Base-by-base conservation (phyloP, 805 yeast species). In the Wickerhamomyces pijperi region DNA sequence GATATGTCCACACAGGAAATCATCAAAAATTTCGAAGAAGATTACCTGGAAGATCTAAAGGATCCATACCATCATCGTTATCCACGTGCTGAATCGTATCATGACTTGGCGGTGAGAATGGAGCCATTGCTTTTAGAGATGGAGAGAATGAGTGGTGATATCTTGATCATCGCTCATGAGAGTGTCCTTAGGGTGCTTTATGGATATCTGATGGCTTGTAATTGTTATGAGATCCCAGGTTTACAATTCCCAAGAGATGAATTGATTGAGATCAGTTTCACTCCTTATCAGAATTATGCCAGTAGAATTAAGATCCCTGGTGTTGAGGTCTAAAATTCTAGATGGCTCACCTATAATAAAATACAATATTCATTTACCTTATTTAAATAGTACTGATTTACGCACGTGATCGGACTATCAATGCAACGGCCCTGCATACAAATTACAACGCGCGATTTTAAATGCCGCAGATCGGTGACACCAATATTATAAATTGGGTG, bases 11-110 rank as follows among this genome's bases (percentile, higher is more conserved):
- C 68, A 25, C 75, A 66, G 14, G 80, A 83, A 55, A 69, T 90
- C 41, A 58, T 68, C 47, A 55, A 56, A 31, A 64, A 65, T 45
- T 85, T 65, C 54, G 92, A 94, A 0, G 69, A 67, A 2, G 96
- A 88, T 47, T 82, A 70, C 54, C 70, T 65, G 44, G 77, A 72
- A 49, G 82, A 76, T 54, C 40, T 61, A 41, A 60, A 67, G 43
- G 97, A 90, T 56, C 96, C 96, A 2, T 92, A 92, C 55, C 97
- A 92, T 60, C 90, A 82, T 55, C 68, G 98, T 43, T 92, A 74
- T 55, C 84, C 95, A 3, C 70, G 97, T 37, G 86, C 94, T 0
- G 99, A 92, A 62, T 83, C 94, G 37, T 92, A 87, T 55, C 98
- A 92, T 60, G 99, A 92, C 59, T 69, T 92, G 41, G 97, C 98